Base-by-base conservation (phyloP, 352 stramenopile species). In the Phytophthora melonis region DNA sequence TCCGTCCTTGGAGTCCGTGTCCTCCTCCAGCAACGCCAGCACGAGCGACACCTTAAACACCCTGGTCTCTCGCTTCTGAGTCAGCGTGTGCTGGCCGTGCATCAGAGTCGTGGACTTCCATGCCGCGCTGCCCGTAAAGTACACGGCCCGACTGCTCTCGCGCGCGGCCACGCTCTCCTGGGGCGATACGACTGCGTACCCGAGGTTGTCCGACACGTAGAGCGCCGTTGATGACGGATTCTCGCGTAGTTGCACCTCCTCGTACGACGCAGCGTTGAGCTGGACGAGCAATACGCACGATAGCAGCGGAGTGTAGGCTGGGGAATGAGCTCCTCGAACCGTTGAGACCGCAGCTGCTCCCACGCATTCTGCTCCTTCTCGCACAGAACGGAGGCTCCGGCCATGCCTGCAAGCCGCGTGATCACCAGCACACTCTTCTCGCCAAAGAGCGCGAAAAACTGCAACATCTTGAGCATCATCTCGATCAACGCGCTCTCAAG, bases 361-460 rank as follows among this genome's bases (percentile, higher is more conserved):
- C 81, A 88, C 14, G 77, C 78, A 43, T 68, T 57, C 16, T 78
- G 52, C n/a, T 91, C 84, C 13, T 70, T 49, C 5, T 87, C 67
- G 14, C 78, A 53, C 32, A 84, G 63, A 2, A 14, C 36, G 21
- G 77, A 75, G 3, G 32, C 47, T n/a, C 34, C 60, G 36, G 57
- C 54, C 58, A 71, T 61, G 13, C 39, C 61, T 3, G 63, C 27
- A 3, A 93, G 43, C 10, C 84, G 73, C 18, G 80, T 84, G 57
- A 93, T 68, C 10, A 86, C 77, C 4, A 93, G 57, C 36, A 69
- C 66, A 25, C 74, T 76, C 23, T 74, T 84, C 21, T 87, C 83
- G 23, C 85, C 85, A 34, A 92, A 86, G 18, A 93, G 82, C 21
- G 80, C 77, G 13, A 84, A 66, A 66, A 93, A 93, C 32, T 82